These are phyloP conservation scores for Chrysanthemum makinoi DNA, from an alignment of 129 eudicot species.

Conservation along the genomic window DNA sequence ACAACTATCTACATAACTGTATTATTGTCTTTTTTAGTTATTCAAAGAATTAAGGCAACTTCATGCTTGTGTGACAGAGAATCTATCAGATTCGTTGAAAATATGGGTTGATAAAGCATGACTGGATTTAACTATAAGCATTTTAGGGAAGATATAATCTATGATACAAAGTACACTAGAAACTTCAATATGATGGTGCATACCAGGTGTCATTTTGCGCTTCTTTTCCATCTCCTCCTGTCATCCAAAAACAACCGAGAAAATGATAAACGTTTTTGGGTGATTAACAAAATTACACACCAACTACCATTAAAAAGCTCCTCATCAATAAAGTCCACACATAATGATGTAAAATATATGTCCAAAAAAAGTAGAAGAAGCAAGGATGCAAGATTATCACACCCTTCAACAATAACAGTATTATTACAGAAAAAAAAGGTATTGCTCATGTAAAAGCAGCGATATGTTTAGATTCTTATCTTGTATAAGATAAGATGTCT, in stretches of 20 bases:
- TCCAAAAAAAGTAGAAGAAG: constrained; percentile 11
- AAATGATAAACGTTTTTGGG: not conserved
- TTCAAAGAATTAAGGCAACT: no score
- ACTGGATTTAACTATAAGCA: not conserved
- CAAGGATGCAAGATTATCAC: not conserved
- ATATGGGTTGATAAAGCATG: not conserved
- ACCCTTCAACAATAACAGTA: not conserved
- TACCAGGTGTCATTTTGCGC: constrained; percentile 51
- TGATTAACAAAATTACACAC: not conserved
- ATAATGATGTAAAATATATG: not conserved
- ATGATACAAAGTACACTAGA: not conserved
- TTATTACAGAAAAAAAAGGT: not conserved
- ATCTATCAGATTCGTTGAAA: not conserved
- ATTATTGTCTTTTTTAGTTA: no score
- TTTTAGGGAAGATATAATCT: constrained; percentile 1
- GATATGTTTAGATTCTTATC: not conserved
- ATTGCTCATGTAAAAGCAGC: not conserved
- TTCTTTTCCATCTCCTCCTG: constrained; percentile 88
- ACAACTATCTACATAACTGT: no score
- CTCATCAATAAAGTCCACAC: constrained; percentile 15
- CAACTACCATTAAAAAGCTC: not conserved
- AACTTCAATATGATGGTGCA: constrained; percentile 16
- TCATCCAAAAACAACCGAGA: constrained; percentile 33
- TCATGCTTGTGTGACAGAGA: not conserved
- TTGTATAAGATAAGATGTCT: not conserved